Percentiles rank a stretch among this genome's conserved stretches.
Evolutionary conservation across 2,329 filamentous ascomycete genomes (phyloP).

Genomic region (Trichoderma guizhouense): DNA sequence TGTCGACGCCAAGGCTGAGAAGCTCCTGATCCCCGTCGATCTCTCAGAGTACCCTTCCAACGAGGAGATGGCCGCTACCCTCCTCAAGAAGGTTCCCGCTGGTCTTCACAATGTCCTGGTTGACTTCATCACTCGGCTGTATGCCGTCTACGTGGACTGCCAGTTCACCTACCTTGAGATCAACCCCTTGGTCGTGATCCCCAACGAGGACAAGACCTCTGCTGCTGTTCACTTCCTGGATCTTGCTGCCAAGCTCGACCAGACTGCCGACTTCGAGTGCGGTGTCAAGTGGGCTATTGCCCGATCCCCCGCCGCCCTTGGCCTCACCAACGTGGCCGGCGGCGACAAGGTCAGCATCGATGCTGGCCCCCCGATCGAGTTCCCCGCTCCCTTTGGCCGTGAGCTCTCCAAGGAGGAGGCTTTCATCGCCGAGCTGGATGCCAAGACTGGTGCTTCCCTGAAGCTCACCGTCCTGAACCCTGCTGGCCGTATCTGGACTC

Average conservation of each 20-base stretch:
- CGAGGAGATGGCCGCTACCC: slow-evolving; percentile 78
- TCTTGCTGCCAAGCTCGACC: slow-evolving; percentile 96
- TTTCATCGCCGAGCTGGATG: slow-evolving; percentile 97
- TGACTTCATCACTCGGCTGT: slow-evolving; percentile 97
- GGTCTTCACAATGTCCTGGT: slow-evolving; percentile 97
- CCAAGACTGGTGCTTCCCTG: slow-evolving; percentile 97
- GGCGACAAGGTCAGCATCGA: slow-evolving; percentile 85
- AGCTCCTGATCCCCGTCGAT: slow-evolving; percentile 95
- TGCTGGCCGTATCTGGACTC: slow-evolving; percentile 91
- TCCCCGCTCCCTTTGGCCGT: slow-evolving; percentile 97
- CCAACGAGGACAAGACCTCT: slow-evolving; percentile 86
- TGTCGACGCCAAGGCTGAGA: slow-evolving; percentile 98
- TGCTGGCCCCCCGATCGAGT: slow-evolving; percentile 96
- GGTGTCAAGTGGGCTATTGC: slow-evolving; percentile 99
- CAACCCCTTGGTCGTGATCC: slow-evolving; percentile 97
- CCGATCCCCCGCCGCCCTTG: slow-evolving; percentile 82
- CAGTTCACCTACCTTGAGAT: slow-evolving; percentile 99
- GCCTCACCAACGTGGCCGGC: slow-evolving; percentile 67
- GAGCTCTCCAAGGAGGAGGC: slow-evolving; percentile 98
- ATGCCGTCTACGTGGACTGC: slow-evolving; percentile 98
- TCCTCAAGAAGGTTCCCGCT: slow-evolving; percentile 90
- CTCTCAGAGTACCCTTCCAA: slow-evolving; percentile 93
- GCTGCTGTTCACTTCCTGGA: slow-evolving; percentile 97
- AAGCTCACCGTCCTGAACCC: slow-evolving; percentile 96
- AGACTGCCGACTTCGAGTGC: slow-evolving; percentile 99